Evolutionary conservation across 257 asterid species (phyloP), one percentile per base, ranked within the genome.

Genomic region (Coffea canephora): DNA sequence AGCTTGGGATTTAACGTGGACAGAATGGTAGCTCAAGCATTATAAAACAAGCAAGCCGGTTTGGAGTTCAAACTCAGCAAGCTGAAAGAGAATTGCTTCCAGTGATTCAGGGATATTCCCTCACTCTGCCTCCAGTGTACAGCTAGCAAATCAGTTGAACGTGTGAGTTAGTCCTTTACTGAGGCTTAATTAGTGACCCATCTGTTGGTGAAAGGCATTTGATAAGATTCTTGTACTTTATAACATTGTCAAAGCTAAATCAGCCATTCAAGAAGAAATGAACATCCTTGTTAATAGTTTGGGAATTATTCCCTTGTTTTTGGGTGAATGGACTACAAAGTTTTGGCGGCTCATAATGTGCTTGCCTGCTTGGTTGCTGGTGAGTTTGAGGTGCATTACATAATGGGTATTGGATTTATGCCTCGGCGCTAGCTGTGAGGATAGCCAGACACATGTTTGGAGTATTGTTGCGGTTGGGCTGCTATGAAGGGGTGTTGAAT

Each of bases 111-210:
- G 93, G 67, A 88, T 93, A 90, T 93, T 95, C 82, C 98, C 99
- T 77, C 97, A 93, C 82, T 91, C 97, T 8, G 92, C 93, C 99
- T 78, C 88, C 98, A 87, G 91, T 76, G 76, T 83, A 73, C 79
- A 86, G 83, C 88, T 83, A 87, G 97, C 97, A 67, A 86, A 80
- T 88, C 97, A 39, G 84, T 83, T 77, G 91, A 91, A 85, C 91
- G 91, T 98, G 98, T 92, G 61, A 76, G 36, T 55, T 8, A 4
- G 55, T 49, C 55, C 13, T 49, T 49, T 49, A 49, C 55, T 80
- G 65, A 52, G 77, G 34, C 36, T 77, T 74, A 54, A 76, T 67
- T 55, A 46, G 27, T 36, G 36, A 16, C 1, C 8, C 74, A 61
- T 13, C 65, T 57, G 59, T 68, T 52, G 0, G 55, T 43, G 75